Evolutionary conservation across 1,284 basidiomycete species (phyloP).

Genomic region (Lignosus rhinocerotis): DNA sequence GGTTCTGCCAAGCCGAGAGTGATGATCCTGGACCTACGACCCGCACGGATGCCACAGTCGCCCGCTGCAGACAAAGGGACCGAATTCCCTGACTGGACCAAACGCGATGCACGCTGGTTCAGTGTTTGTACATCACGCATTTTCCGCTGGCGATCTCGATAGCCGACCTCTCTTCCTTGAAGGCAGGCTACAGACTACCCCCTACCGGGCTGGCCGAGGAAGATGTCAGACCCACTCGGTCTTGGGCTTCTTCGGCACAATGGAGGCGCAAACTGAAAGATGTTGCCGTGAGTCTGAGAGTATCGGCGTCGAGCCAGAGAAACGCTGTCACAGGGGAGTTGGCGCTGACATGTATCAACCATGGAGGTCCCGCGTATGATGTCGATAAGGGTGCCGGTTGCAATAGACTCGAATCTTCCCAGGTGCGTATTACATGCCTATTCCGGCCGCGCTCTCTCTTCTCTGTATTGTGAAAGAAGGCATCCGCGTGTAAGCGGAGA

Average conservation of each 20-base stretch:
- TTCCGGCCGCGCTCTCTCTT: too few species aligned
- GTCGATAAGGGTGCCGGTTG: not conserved
- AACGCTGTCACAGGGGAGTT: not conserved
- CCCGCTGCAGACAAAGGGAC: not conserved
- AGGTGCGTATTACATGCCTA: too few species aligned
- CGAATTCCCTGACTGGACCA: not conserved
- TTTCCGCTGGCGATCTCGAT: not conserved
- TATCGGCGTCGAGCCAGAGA: not conserved
- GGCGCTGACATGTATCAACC: not conserved
- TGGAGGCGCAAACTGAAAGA: not conserved
- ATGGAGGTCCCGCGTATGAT: not conserved
- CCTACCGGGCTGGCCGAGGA: not conserved
- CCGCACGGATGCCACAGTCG: not conserved
- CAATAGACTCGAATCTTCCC: not conserved
- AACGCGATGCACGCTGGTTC: not conserved
- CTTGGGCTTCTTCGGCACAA: not conserved
- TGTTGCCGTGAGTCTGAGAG: not conserved
- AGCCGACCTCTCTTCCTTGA: slow-evolving; percentile 4
- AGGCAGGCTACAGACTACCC: not conserved
- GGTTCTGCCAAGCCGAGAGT: not conserved
- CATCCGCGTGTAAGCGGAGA: too few species aligned
- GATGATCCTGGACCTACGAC: not conserved
- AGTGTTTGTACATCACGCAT: not conserved
- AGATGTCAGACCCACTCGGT: not conserved
- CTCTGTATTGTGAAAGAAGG: too few species aligned